Conservation (phyloP, 177 flowering plant species). For the Vitis hybrid region DNA sequence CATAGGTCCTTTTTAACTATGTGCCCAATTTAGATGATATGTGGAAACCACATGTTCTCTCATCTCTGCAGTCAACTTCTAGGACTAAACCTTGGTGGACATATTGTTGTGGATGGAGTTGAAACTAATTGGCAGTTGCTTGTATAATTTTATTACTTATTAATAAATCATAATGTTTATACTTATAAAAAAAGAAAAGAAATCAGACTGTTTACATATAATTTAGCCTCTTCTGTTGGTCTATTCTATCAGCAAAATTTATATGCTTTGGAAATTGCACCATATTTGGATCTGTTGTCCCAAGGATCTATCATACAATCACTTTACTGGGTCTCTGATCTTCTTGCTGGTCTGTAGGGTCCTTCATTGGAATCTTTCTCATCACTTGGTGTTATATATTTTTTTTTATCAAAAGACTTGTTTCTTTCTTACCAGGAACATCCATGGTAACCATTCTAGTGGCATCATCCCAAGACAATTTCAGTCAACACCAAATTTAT, state of each 20-base stretch:
- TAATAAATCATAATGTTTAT: too few species aligned
- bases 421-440: constrained; percentile 49
- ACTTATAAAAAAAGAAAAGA: too few species aligned
- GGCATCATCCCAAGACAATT: constrained; percentile 71
- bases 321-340: constrained; percentile 65
- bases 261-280: too few species aligned
- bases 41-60: neutral
- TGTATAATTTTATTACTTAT: too few species aligned
- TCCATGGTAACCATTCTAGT: constrained; percentile 74
- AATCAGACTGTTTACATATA: too few species aligned
- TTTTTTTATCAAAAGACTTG: neutral
- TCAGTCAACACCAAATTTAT: constrained; percentile 52
- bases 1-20: neutral
- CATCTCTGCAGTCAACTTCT: constrained; percentile 46
- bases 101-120: too few species aligned
- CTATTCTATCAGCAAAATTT: too few species aligned
- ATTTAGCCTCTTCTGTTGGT: too few species aligned
- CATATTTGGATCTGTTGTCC: neutral
- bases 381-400: neutral
- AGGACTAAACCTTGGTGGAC: constrained; percentile 49
- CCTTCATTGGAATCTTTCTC: neutral
- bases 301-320: constrained; percentile 84
- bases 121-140: too few species aligned
- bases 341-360: constrained; percentile 71
- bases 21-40: too few species aligned